Base-by-base conservation (phyloP, 2,329 filamentous ascomycete species). In the Pleurostoma richardsiae region DNA sequence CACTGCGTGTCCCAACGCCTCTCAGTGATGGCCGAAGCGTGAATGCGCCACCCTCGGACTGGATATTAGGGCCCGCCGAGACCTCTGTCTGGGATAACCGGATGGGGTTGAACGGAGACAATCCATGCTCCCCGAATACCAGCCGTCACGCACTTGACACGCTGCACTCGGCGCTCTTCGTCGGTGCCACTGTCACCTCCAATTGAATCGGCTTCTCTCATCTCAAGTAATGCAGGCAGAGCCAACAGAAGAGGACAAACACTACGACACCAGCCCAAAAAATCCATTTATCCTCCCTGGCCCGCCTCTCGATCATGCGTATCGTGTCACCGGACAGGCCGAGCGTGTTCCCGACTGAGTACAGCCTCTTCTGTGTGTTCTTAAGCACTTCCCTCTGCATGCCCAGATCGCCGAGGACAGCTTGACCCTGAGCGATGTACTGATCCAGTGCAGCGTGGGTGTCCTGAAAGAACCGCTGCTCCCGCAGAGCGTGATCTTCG, bases 251-350 rank as follows among this genome's bases (percentile, higher is more conserved):
- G 36, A 80, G 62, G 59, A 97, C 88, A 66, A 99, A 99, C 33
- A 94, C 68, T 4, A 95, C 68, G 3, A 92, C 90, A 0, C 94
- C 90, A 0, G 74, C 86, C 77, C 87, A 88, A 65, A 99, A 99
- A 33, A 99, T 95, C 90, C 91, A 97, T 70, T 96, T 97, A 65
- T 99, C 94, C 72, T 97, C 88, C 65, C 83, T 87, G 43, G 94
- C 90, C 52, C 94, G 77, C 56, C 94, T 73, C 70, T 97, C 92
- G 39, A 99, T 86, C 90, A 94, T 97, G 41, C 94, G 83, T 54
- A 99, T 99, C 2, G 94, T 99, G 64, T 97, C 92, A 26, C 92
- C 91, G 60, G 88, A 95, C 49, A 99, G 80, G 0, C 94, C 94
- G 42, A 99, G 70, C 27, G 94, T 97, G 62, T 95, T 97, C 5